These are phyloP conservation scores for Boletus tylopilopsis DNA, from an alignment of 768 basidiomycete species.

Conservation along the genomic window DNA sequence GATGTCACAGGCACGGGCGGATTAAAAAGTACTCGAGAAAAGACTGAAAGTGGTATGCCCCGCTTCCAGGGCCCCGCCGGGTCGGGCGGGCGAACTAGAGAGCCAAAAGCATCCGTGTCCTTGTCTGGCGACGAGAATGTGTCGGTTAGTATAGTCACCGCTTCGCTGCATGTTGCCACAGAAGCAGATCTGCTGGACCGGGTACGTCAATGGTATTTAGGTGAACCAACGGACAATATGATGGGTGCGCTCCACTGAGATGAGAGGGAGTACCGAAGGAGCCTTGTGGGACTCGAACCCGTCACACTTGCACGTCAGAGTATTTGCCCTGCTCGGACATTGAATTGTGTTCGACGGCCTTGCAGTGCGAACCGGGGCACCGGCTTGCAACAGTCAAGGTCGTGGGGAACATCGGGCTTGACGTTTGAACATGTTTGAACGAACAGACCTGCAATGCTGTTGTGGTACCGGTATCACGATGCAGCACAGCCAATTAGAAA, in stretches of 20 bases:
- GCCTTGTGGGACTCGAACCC: neutral
- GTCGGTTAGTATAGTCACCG: neutral
- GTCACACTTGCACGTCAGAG: too few species aligned
- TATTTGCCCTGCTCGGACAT: conserved; percentile 5
- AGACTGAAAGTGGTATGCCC: conserved; percentile 7
- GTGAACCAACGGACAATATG: neutral
- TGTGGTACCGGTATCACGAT: conserved; percentile 4
- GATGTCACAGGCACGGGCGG: conserved; percentile 5
- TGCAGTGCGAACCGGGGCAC: neutral
- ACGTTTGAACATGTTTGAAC: neutral
- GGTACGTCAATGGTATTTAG: neutral
- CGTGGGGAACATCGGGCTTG: neutral
- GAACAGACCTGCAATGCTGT: conserved; percentile 1
- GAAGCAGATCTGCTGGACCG: conserved; percentile 1
- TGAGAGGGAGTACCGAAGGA: neutral
- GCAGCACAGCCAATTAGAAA: conserved; percentile 1
- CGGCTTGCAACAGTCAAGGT: neutral
- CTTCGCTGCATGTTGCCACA: neutral
- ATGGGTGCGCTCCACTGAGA: neutral
- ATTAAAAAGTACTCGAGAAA: conserved; percentile 1
- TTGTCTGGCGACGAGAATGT: neutral
- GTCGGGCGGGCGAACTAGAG: neutral
- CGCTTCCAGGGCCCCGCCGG: conserved; percentile 4
- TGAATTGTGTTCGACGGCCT: neutral
- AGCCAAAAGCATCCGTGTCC: conserved; percentile 1